phyloP scores from a whole-genome alignment of 257 asterid species.

The Euphrasia confusa region DNA sequence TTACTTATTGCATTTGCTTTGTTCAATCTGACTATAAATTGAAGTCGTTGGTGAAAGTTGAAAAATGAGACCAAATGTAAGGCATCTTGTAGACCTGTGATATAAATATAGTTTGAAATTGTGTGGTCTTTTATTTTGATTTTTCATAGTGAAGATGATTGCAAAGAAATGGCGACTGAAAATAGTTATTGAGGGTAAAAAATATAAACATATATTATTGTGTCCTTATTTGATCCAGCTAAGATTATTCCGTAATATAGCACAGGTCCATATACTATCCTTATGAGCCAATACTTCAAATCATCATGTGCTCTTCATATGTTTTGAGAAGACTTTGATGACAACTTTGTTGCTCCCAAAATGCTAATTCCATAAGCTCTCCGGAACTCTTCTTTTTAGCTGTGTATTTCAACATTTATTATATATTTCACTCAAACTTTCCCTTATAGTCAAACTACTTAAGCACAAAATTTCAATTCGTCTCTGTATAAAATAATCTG shows the following conservation, averaged over 20 bases:
- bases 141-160: neutral
- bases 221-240: constrained; percentile 3
- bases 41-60: neutral
- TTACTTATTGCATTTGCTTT: neutral
- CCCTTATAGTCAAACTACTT: neutral
- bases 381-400: neutral
- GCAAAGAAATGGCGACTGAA: neutral
- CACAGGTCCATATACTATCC: neutral
- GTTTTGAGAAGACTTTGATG: constrained; percentile 1
- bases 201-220: neutral
- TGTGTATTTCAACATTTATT: neutral
- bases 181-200: neutral
- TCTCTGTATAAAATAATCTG: neutral
- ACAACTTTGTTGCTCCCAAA: neutral
- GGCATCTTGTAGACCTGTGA: neutral
- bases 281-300: constrained; percentile 1
- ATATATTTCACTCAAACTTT: neutral
- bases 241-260: constrained; percentile 1
- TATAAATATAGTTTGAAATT: constrained; percentile 2
- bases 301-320: neutral
- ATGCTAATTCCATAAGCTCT: constrained; percentile 11
- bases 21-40: neutral
- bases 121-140: constrained; percentile 1
- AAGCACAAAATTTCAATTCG: too few species aligned
- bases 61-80: neutral